phyloP scores from a whole-genome alignment of 306 rosid genomes.

The Vigna reflexopilosa region DNA sequence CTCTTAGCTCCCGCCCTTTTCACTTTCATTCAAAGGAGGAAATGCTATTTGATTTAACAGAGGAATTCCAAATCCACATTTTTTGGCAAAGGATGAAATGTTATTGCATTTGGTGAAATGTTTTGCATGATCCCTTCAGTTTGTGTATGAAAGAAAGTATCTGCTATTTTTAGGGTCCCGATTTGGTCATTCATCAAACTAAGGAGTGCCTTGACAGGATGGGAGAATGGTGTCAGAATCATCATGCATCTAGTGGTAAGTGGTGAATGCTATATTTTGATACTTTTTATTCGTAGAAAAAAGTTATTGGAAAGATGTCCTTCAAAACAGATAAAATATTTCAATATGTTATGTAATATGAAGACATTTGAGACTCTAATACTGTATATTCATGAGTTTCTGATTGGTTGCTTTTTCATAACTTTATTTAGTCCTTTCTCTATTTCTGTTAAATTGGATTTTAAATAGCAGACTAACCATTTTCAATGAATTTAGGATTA shows the following conservation, averaged over 20 bases:
- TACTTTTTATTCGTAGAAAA: conserved; percentile 26
- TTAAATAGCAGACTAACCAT: conserved; percentile 36
- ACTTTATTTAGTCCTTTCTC: background rate
- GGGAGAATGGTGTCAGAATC: conserved; percentile 99
- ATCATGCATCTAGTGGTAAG: conserved; percentile 96
- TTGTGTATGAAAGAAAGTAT: conserved; percentile 29
- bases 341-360: conserved; percentile 1
- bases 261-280: conserved; percentile 35
- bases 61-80: background rate
- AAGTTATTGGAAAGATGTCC: conserved; percentile 12
- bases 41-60: background rate
- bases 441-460: conserved; percentile 31
- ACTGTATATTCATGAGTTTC: background rate
- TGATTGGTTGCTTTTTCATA: conserved; percentile 12
- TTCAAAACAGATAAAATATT: conserved; percentile 31
- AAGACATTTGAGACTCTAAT: conserved; percentile 11
- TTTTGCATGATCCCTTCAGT: conserved; percentile 27
- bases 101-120: conserved; percentile 22
- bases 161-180: conserved; percentile 81
- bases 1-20: conserved; percentile 21
- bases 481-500: conserved; percentile 66
- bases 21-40: background rate
- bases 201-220: conserved; percentile 83
- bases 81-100: conserved; percentile 7
- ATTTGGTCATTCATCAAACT: conserved; percentile 87